phyloP scores from a whole-genome alignment of 1,284 basidiomycete genomes.

The Fomitopsis palustris region DNA sequence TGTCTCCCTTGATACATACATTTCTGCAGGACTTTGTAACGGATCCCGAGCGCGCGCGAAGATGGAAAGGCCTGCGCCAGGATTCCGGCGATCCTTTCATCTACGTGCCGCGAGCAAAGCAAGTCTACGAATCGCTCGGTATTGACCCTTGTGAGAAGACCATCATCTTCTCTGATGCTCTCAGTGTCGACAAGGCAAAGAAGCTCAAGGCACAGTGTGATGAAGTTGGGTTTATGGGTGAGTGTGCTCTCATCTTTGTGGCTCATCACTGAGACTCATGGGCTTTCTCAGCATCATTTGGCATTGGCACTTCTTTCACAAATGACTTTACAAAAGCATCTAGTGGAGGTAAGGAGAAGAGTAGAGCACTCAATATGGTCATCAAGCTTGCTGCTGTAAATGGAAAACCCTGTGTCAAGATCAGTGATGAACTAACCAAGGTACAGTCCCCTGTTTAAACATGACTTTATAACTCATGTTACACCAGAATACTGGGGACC shows the following conservation, averaged over 20 bases:
- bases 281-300: slow-evolving; percentile 59
- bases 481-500: slow-evolving; percentile 44
- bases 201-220: slow-evolving; percentile 70
- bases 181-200: slow-evolving; percentile 72
- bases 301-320: slow-evolving; percentile 88
- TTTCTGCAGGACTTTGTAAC: slow-evolving; percentile 52
- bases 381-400: slow-evolving; percentile 84
- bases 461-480: neutral
- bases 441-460: slow-evolving; percentile 35
- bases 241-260: slow-evolving; percentile 17
- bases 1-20: neutral
- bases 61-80: slow-evolving; percentile 86
- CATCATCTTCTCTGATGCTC: slow-evolving; percentile 81
- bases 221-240: slow-evolving; percentile 73
- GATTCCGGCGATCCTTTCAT: slow-evolving; percentile 86
- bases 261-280: no score
- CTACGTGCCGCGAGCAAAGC: slow-evolving; percentile 72
- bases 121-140: slow-evolving; percentile 63
- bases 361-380: slow-evolving; percentile 88
- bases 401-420: slow-evolving; percentile 79
- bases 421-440: slow-evolving; percentile 89
- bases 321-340: slow-evolving; percentile 77
- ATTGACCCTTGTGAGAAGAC: slow-evolving; percentile 65
- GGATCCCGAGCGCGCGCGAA: slow-evolving; percentile 56
- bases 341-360: slow-evolving; percentile 54